phyloP scores from a whole-genome alignment of 2,329 filamentous ascomycete species.

The Triangularia verruculosa region DNA sequence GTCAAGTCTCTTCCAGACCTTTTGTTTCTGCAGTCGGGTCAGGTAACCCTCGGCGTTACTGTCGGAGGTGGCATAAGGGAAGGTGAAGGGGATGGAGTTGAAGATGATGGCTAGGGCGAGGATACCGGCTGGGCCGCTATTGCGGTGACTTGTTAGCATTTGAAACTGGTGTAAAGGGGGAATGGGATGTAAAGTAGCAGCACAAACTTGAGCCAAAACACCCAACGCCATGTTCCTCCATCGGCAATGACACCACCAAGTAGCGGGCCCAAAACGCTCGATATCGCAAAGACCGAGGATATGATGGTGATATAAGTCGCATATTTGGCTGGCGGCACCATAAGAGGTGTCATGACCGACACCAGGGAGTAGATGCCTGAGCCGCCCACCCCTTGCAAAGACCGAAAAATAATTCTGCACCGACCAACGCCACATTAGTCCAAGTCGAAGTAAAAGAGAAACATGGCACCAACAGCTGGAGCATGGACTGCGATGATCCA shows the following conservation, averaged over 20 bases:
- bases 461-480: conserved; percentile 32
- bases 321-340: conserved; percentile 37
- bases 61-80: conserved; percentile 28
- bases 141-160: neutral
- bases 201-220: conserved; percentile 46
- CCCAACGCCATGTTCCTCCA: conserved; percentile 43
- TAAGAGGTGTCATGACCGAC: conserved; percentile 34
- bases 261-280: conserved; percentile 42
- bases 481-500: conserved; percentile 34
- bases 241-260: conserved; percentile 43
- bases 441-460: no score
- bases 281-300: conserved; percentile 41
- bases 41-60: conserved; percentile 21
- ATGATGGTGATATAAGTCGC: conserved; percentile 34
- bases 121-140: conserved; percentile 33
- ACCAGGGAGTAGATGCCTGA: conserved; percentile 47
- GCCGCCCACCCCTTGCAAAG: conserved; percentile 45
- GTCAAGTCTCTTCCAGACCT: conserved; percentile 30
- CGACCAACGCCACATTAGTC: no score
- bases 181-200: no score
- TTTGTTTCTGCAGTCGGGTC: conserved; percentile 22
- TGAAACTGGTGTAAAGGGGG: neutral
- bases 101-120: conserved; percentile 29
- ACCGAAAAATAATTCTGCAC: conserved; percentile 29
- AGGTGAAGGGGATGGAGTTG: conserved; percentile 30